A percentile compares a stretch with the other conserved stretches of the same genome.
phyloP scores from a whole-genome alignment of 202 grass and related monocot genomes.

The Zizania palustris region DNA sequence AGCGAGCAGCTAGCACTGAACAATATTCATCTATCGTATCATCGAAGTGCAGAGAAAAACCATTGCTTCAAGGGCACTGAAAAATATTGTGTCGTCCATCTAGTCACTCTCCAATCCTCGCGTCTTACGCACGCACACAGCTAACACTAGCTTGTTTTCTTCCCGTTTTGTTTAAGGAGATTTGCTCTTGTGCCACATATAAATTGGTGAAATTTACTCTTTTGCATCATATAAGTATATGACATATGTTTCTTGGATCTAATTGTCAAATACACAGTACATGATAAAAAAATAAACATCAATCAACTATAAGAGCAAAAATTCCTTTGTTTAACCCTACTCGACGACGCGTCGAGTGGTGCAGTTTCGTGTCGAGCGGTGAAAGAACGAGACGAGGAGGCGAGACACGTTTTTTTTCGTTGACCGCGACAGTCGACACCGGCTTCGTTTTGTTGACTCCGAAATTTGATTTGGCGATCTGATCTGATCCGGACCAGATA shows the following conservation, averaged over 20 bases:
- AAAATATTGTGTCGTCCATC: background rate
- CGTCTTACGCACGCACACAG: background rate
- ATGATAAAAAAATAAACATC: too few species aligned
- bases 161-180: background rate
- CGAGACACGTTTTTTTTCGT: conserved; percentile 3
- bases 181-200: too few species aligned
- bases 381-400: background rate
- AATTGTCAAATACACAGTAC: too few species aligned
- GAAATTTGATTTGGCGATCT: background rate
- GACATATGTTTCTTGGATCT: too few species aligned
- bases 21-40: background rate
- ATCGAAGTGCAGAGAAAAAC: background rate
- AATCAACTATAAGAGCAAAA: too few species aligned
- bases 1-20: background rate
- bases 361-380: background rate
- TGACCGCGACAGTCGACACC: background rate
- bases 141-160: background rate
- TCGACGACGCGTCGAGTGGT: too few species aligned
- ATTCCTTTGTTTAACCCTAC: too few species aligned
- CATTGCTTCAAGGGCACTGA: background rate
- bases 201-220: too few species aligned
- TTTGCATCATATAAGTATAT: too few species aligned
- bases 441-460: background rate
- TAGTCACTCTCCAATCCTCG: background rate
- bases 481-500: conserved; percentile 5